Conservation (phyloP, 2,329 filamentous ascomycete genomes). For the Penicillium sclerotigenum region DNA sequence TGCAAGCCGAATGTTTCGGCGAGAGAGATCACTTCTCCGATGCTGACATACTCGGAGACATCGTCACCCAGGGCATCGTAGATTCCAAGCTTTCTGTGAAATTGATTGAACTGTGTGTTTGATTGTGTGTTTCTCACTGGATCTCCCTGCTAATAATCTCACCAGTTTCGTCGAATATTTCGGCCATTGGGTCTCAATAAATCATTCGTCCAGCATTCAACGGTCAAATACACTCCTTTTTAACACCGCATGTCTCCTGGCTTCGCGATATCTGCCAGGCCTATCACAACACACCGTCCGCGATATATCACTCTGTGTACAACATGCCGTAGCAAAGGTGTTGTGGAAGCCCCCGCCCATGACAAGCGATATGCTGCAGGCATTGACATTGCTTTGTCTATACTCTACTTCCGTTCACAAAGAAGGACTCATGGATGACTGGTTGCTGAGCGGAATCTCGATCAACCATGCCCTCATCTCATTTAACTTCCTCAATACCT, state of each 20-base stretch:
- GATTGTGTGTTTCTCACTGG: background rate
- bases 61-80: slow-evolving; percentile 29
- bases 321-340: slow-evolving; percentile 29
- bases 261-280: slow-evolving; percentile 34
- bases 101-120: slow-evolving; percentile 31
- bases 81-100: slow-evolving; percentile 33
- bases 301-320: slow-evolving; percentile 33
- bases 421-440: slow-evolving; percentile 35
- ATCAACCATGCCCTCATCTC: slow-evolving; percentile 33
- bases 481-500: slow-evolving; percentile 19
- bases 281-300: slow-evolving; percentile 29
- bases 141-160: slow-evolving; percentile 4
- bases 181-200: slow-evolving; percentile 32
- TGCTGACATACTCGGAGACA: slow-evolving; percentile 24
- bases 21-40: slow-evolving; percentile 26
- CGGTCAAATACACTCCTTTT: slow-evolving; percentile 32
- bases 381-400: slow-evolving; percentile 31
- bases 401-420: slow-evolving; percentile 34
- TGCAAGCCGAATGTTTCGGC: slow-evolving; percentile 33
- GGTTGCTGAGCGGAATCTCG: slow-evolving; percentile 37
- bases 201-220: slow-evolving; percentile 30
- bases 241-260: slow-evolving; percentile 34
- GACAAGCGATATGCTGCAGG: slow-evolving; percentile 33
- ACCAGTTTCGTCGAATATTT: slow-evolving; percentile 34
- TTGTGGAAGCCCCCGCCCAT: slow-evolving; percentile 31